Conservation (phyloP, 176 grass and related monocot species). For the Themeda triandra region DNA sequence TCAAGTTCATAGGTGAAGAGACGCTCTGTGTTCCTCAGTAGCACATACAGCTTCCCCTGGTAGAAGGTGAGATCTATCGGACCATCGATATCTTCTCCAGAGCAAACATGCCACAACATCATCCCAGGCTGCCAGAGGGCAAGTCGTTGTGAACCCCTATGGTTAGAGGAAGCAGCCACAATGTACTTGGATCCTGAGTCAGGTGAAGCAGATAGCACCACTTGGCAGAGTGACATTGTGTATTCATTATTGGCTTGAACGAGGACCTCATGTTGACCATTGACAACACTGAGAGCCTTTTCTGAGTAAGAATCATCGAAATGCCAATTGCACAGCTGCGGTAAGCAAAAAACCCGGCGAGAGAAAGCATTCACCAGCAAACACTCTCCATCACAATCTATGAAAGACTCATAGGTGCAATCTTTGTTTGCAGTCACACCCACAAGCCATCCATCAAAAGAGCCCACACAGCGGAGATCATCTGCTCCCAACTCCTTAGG, state of each 20-base stretch:
- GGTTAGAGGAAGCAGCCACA: background rate
- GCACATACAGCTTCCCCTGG: constrained; percentile 13
- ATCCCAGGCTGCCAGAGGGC: constrained; percentile 4
- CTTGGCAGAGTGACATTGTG: background rate
- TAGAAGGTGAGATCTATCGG: background rate
- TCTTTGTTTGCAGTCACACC: background rate
- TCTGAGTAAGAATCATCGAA: too few relatives aligned
- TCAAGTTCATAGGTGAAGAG: background rate
- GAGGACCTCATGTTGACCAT: background rate
- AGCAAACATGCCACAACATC: background rate
- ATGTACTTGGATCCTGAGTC: too few relatives aligned
- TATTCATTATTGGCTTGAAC: background rate
- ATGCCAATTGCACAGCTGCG: too few relatives aligned
- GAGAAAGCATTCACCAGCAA: too few relatives aligned
- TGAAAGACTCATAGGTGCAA: background rate
- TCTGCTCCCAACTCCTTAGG: background rate
- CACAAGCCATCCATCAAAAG: constrained; percentile 12
- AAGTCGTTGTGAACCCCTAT: background rate
- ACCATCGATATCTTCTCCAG: background rate
- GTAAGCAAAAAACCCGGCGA: too few relatives aligned
- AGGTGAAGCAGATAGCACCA: too few relatives aligned
- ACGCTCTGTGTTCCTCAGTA: background rate
- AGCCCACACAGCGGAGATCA: background rate
- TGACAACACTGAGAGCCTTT: background rate
- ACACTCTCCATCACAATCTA: too few relatives aligned